phyloP scores from a whole-genome alignment of 2,329 filamentous ascomycete genomes.

The Corinectria fuckeliana region DNA sequence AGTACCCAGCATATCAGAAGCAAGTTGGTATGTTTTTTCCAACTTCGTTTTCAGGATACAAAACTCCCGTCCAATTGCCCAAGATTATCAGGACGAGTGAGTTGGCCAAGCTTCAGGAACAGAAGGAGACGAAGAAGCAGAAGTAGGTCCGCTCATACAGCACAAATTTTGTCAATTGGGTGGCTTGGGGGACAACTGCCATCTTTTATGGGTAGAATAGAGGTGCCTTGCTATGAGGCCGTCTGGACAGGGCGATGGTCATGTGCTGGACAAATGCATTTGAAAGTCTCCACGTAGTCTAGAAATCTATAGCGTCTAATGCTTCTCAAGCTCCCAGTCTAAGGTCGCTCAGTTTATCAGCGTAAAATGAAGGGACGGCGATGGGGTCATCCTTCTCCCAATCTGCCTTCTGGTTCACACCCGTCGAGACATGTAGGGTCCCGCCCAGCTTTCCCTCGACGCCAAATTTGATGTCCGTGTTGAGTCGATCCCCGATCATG shows the following conservation, averaged over 20 bases:
- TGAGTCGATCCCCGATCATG: conserved; percentile 93
- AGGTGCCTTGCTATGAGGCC: neutral
- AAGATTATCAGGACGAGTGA: conserved; percentile 60
- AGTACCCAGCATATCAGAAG: conserved; percentile 84
- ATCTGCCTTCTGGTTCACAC: conserved; percentile 85
- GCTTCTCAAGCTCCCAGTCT: conserved; percentile 35
- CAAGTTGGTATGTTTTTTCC: conserved; percentile 87
- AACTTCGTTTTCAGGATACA: conserved; percentile 53
- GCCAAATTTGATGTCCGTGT: conserved; percentile 97
- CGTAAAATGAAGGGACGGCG: conserved; percentile 81
- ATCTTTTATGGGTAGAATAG: neutral
- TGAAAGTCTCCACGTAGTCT: conserved; percentile 7
- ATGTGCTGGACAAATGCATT: neutral
- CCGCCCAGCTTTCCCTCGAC: conserved; percentile 90
- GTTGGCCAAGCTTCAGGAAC: conserved; percentile 52
- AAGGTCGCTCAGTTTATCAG: conserved; percentile 84
- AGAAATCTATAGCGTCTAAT: conserved; percentile 32
- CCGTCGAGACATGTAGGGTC: conserved; percentile 88
- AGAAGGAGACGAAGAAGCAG: conserved; percentile 48
- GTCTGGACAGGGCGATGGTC: neutral
- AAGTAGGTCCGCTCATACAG: conserved; percentile 5
- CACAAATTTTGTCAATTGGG: neutral
- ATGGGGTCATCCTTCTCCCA: conserved; percentile 73
- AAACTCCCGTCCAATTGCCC: conserved; percentile 45
- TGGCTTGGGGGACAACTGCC: neutral